phyloP scores from a whole-genome alignment of 2,329 filamentous ascomycete species.

The Emmonsiellopsis sp. region DNA sequence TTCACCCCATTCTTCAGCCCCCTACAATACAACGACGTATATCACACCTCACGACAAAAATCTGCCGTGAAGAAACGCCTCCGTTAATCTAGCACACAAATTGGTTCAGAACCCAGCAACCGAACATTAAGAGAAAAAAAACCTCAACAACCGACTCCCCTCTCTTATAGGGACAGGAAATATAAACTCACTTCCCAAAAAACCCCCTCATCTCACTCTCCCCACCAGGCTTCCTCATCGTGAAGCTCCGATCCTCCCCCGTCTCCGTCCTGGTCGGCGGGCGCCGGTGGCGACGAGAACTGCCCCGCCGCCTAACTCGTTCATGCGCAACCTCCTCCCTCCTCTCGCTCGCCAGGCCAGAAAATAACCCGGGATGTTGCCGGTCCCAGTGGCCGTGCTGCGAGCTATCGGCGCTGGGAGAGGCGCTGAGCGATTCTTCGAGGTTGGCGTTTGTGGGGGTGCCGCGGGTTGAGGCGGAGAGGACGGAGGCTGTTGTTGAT shows the following conservation, averaged over 20 bases:
- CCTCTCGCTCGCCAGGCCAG: not conserved
- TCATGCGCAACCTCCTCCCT: not conserved
- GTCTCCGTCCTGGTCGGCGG: too few relatives aligned
- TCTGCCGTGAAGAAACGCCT: too few relatives aligned
- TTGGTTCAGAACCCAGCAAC: too few relatives aligned
- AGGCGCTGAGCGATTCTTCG: not conserved
- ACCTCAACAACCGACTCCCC: too few relatives aligned
- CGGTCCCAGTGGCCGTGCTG: not conserved
- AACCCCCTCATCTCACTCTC: not conserved
- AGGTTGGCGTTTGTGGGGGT: not conserved
- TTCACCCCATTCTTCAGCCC: too few relatives aligned
- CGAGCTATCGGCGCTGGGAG: not conserved
- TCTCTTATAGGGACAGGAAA: too few relatives aligned
- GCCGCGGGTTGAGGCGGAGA: not conserved
- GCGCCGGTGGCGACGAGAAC: too few relatives aligned
- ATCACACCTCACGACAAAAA: too few relatives aligned
- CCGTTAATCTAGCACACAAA: too few relatives aligned
- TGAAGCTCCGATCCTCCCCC: not conserved
- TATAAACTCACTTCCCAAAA: not conserved
- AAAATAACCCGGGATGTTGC: not conserved
- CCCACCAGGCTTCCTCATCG: not conserved
- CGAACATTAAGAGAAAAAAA: too few relatives aligned
- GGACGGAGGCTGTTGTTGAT: too few relatives aligned
- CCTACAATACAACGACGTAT: too few relatives aligned
- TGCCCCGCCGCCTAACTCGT: not conserved